Percentiles rank a stretch among this genome's conserved stretches.
Conservation (phyloP, 2,329 filamentous ascomycete genomes). For the Aspergillus phoenicis region DNA sequence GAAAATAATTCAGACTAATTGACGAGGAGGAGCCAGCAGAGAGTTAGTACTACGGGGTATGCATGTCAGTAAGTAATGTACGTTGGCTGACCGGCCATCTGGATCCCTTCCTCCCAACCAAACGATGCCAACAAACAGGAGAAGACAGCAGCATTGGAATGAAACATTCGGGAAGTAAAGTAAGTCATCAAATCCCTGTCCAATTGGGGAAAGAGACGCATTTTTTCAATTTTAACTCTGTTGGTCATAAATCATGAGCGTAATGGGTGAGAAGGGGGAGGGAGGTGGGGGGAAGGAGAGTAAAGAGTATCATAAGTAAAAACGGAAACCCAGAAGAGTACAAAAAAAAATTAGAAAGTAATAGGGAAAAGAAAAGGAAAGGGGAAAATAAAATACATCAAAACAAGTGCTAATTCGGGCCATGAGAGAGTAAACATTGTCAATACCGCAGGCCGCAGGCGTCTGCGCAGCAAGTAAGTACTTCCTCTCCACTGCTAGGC, state of each 20-base stretch:
- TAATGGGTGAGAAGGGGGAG: constrained; percentile 16
- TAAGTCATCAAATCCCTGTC: neutral
- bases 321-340: constrained; percentile 14
- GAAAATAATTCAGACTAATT: neutral
- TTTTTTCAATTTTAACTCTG: neutral
- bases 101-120: neutral
- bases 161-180: constrained; percentile 3
- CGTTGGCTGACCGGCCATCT: constrained; percentile 7
- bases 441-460: neutral
- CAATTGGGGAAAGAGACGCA: neutral
- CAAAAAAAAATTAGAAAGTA: neutral
- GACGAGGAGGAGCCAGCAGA: constrained; percentile 2
- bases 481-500: neutral
- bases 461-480: neutral
- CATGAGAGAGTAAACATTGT: neutral
- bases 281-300: neutral
- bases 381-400: constrained; percentile 7
- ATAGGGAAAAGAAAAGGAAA: neutral
- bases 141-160: neutral
- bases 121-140: constrained; percentile 7
- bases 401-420: neutral
- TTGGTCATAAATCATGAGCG: constrained; percentile 9
- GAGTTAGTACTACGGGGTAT: neutral
- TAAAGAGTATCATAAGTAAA: constrained; percentile 6
- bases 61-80: constrained; percentile 3